Evolutionary conservation across 192 early-diverging fungal species (phyloP), one percentile per base, ranked within the genome.

Genomic region (Coemansia sp.): DNA sequence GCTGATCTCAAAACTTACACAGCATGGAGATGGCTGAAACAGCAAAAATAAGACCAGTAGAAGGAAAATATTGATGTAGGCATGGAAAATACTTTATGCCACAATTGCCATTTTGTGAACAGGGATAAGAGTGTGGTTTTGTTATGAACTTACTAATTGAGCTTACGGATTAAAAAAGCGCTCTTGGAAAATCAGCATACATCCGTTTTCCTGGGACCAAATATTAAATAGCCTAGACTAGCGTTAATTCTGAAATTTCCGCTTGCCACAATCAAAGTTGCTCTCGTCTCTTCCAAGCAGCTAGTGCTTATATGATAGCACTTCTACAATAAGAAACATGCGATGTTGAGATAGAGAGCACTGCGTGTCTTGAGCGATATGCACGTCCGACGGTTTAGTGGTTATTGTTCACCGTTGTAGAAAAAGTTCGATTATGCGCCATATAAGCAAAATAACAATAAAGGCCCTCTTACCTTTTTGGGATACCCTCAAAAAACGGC

Each of bases 341-440:
- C 38, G 14, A 38, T 38, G 12, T 0, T 17, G 39, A 6, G 6
- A 59, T n/a, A 0, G 16, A 41, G n/a, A 6, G 40, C 14, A 17
- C 39, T 56, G 25, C 22, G 7, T 25, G 8, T 38, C 22, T 11
- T 11, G 22, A 8, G 5, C 0, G 17, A 25, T 56, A 56, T 17
- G 39, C 57, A 41, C 17, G 25, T 41, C 39, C n/a, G 57, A 32
- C 32, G 32, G 12, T 59, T 40, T 38, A 41, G 39, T 41, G 40
- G 57, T 19, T 59, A 59, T 59, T 41, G 57, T 59, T 59, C 17
- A 41, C 57, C 38, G 40, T 16, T 59, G 38, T 59, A 17, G 20
- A 17, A 14, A 45, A 45, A 45, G 13, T 54, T 2, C 25, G 7
- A 25, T 20, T 8, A 22, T 54, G 8, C 25, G 8, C 25, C 32